Evolutionary conservation across 441 rosid genomes (phyloP).

Genomic region (Lepidium campestre): DNA sequence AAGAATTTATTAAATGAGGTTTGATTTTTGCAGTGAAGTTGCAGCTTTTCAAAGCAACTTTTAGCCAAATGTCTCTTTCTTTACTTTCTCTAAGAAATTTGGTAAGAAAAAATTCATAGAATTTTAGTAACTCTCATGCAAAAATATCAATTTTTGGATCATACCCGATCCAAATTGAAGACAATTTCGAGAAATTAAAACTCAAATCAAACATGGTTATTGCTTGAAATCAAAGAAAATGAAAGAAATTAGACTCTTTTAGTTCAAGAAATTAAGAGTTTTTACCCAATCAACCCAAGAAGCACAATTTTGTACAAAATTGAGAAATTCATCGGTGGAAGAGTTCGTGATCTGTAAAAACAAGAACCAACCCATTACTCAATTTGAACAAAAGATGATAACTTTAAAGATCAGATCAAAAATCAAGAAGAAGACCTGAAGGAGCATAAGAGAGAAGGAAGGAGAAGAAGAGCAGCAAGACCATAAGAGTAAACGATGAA

Average conservation of each 20-base stretch:
- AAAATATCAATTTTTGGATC: background rate
- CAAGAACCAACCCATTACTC: constrained; percentile 7
- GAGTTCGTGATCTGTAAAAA: constrained; percentile 46
- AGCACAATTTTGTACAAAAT: constrained; percentile 47
- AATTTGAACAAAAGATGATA: background rate
- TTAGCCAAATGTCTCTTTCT: constrained; percentile 16
- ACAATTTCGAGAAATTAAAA: background rate
- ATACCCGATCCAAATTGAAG: background rate
- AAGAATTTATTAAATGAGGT: background rate
- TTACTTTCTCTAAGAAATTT: background rate
- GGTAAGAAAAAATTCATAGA: background rate
- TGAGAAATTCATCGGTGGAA: constrained; percentile 49
- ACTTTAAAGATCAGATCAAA: background rate
- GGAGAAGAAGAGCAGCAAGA: constrained; percentile 56
- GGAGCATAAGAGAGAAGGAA: constrained; percentile 56
- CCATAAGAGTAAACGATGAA: constrained; percentile 53
- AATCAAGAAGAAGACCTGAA: constrained; percentile 31
- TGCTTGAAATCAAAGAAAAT: background rate
- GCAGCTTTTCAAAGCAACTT: constrained; percentile 26
- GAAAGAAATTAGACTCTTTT: background rate
- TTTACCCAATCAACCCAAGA: constrained; percentile 62
- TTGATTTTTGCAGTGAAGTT: constrained; percentile 4
- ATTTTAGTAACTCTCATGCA: background rate
- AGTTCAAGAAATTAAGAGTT: background rate
- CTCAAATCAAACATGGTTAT: background rate